A percentile compares a stretch with the other conserved stretches of the same genome.
These are phyloP conservation scores for Lanmaoa pseudosensibilis DNA, from an alignment of 768 basidiomycete species.

Conservation along the genomic window DNA sequence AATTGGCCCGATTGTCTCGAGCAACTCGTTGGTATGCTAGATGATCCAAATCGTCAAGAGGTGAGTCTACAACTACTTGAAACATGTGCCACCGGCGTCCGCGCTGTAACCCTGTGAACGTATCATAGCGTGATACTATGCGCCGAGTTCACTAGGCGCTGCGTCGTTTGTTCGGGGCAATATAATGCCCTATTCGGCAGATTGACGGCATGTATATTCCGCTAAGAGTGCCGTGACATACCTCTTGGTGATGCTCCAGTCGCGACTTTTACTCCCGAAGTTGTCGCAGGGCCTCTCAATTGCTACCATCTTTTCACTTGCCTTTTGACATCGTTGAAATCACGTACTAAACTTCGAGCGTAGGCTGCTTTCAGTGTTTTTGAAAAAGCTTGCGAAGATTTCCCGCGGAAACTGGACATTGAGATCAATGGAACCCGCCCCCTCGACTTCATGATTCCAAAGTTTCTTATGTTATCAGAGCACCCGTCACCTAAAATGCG, in stretches of 20 bases:
- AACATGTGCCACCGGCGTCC: not conserved
- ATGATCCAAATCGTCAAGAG: slow-evolving; percentile 83
- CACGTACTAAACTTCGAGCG: slow-evolving; percentile 17
- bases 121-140: not conserved
- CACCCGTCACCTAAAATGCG: slow-evolving; percentile 89
- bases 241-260: not conserved
- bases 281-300: not conserved
- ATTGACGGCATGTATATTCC: not conserved
- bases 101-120: not conserved
- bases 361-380: slow-evolving; percentile 93
- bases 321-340: not conserved
- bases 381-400: slow-evolving; percentile 96
- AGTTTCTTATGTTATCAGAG: slow-evolving; percentile 86
- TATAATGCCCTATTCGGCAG: slow-evolving; percentile 3
- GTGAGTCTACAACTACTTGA: slow-evolving; percentile 46
- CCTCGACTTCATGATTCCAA: slow-evolving; percentile 94
- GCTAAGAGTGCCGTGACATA: slow-evolving; percentile 7
- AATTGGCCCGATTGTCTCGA: slow-evolving; percentile 96
- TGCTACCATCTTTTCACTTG: not conserved
- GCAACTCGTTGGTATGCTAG: slow-evolving; percentile 77
- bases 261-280: slow-evolving; percentile 2
- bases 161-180: slow-evolving; percentile 8
- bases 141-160: not conserved
- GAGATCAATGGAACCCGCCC: slow-evolving; percentile 92
- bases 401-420: slow-evolving; percentile 91